Conservation (phyloP, 2,329 filamentous ascomycete genomes). For the Colletotrichum costaricense region DNA sequence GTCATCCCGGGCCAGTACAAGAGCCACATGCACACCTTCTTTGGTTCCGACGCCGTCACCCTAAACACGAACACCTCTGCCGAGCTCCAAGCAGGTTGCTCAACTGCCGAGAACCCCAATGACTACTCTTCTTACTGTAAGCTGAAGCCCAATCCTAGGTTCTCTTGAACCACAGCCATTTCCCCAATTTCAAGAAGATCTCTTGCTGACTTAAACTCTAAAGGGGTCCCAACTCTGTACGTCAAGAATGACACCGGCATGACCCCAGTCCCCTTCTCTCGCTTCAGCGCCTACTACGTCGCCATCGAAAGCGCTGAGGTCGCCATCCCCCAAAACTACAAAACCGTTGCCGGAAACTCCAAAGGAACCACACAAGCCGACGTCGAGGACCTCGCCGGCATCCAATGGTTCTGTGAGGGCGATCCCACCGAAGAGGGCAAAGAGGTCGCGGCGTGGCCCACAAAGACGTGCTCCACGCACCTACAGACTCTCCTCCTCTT, state of each 20-base stretch:
- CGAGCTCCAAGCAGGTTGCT: constrained; percentile 55
- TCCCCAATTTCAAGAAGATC: too few relatives aligned
- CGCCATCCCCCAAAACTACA: constrained; percentile 55
- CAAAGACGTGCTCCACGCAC: constrained; percentile 42
- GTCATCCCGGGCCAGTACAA: constrained; percentile 45
- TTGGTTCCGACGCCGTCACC: constrained; percentile 48
- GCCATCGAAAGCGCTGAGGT: constrained; percentile 54
- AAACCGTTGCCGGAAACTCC: constrained; percentile 53
- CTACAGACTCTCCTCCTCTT: constrained; percentile 40
- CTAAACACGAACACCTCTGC: constrained; percentile 41
- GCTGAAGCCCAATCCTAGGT: background rate
- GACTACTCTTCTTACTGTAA: constrained; percentile 58
- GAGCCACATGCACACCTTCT: constrained; percentile 49
- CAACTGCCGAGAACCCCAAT: constrained; percentile 57
- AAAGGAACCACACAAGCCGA: constrained; percentile 43
- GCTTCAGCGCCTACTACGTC: constrained; percentile 60
- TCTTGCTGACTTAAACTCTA: background rate
- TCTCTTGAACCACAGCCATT: background rate
- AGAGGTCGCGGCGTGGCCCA: constrained; percentile 44
- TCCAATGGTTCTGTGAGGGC: constrained; percentile 46
- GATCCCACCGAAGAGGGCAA: constrained; percentile 37
- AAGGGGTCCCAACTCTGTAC: constrained; percentile 53
- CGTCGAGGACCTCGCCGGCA: constrained; percentile 34
- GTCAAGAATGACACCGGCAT: constrained; percentile 47
- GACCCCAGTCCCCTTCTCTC: constrained; percentile 45